Base-by-base conservation (phyloP, 1,139 yeast genomes). In the Pichia terricola region DNA sequence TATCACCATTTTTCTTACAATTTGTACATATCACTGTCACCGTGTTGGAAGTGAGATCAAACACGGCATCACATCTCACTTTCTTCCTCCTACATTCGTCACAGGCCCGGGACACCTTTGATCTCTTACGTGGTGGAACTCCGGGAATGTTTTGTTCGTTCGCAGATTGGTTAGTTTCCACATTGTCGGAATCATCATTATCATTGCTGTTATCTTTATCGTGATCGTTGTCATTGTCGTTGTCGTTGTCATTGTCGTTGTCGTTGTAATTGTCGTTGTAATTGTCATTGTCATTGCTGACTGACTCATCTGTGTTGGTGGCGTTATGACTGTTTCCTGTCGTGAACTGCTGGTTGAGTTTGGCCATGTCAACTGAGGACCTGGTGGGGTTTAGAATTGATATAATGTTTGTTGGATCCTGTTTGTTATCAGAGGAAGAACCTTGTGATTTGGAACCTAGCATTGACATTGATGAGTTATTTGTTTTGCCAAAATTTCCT, bases 101-200 rank as follows among this genome's bases (percentile, higher is more conserved):
- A 59, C 86, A 79, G 4, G 85, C 85, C 43, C 86, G 59, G 2
- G 82, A 77, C 1, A 79, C 82, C 56, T 79, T 79, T n/a, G 81
- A 70, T 44, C 84, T 55, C 55, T 79, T 79, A 33, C 82, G 34
- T 26, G 50, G 50, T 7, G 49, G 45, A 26, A 41, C 5, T 9
- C 26, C 34, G 11, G 22, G 28, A 5, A 4, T 7, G 22, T 27
- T 22, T 3, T 26, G 27, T 27, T 28, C 26, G 10, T 16, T 33
- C 36, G 34, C 22, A 33, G 27, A 28, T 7, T 33, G 28, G 11
- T 38, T 37, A 32, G 28, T 37, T 4, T n/a, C 34, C 2, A 11
- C 28, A 10, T 35, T 28, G 11, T 36, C 28, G 1, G 26, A 26
- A 10, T 35, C 16, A 4, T 34, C 34, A 28, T 28, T 28, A 25